Conservation (phyloP, 2,329 filamentous ascomycete species). For the Cladophialophora bantiana region DNA sequence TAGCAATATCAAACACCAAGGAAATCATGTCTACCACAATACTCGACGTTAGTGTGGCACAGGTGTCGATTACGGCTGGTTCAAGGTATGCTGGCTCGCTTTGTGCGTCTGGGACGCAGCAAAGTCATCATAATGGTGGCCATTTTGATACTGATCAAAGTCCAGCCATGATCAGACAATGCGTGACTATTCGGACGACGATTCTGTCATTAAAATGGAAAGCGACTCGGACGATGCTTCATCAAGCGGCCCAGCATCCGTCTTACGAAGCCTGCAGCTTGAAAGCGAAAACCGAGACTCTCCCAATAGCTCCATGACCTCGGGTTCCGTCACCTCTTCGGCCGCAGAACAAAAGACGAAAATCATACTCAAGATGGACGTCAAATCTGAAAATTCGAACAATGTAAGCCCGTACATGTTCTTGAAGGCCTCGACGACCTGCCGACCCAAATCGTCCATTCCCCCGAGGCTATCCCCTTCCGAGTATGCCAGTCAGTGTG, state of each 20-base stretch:
- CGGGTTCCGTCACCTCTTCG: constrained; percentile 41
- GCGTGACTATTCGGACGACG: constrained; percentile 30
- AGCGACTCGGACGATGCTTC: constrained; percentile 44
- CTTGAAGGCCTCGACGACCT: constrained; percentile 53
- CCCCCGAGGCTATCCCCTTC: constrained; percentile 73
- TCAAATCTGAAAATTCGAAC: constrained; percentile 28
- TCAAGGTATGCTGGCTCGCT: constrained; percentile 30
- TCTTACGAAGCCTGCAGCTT: constrained; percentile 39
- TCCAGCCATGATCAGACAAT: constrained; percentile 28
- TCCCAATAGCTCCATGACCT: constrained; percentile 45
- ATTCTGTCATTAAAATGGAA: constrained; percentile 41
- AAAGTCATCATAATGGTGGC: constrained; percentile 5
- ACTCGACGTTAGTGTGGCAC: constrained; percentile 22
- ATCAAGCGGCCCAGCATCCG: constrained; percentile 37
- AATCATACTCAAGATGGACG: constrained; percentile 31
- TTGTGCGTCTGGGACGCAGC: constrained; percentile 1
- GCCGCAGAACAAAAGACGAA: constrained; percentile 39
- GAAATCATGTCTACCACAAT: constrained; percentile 30
- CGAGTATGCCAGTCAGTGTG: constrained; percentile 90
- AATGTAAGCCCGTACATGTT: constrained; percentile 40
- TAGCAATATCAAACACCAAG: constrained; percentile 26
- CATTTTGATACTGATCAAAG: constrained; percentile 29
- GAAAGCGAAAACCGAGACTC: constrained; percentile 43
- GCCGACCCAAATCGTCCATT: constrained; percentile 81
- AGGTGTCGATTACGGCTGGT: constrained; percentile 16